These are phyloP conservation scores for Yamadazyma diospyri DNA, from an alignment of 1,139 yeast genomes.

Conservation along the genomic window DNA sequence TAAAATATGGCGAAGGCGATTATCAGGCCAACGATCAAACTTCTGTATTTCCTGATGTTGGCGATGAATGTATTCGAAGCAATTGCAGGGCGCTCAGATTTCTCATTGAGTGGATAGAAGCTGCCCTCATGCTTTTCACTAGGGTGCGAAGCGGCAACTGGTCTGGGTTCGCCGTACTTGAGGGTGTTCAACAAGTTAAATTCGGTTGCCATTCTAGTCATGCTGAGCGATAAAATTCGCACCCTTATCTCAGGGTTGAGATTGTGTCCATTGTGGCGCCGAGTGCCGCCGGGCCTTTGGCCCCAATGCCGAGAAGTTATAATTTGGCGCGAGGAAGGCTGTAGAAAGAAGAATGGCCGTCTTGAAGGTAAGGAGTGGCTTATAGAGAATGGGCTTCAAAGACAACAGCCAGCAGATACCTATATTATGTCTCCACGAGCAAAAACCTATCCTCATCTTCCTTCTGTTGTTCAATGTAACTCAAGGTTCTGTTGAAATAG, in stretches of 20 bases:
- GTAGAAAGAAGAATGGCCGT: too few relatives aligned
- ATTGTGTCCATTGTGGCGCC: too few relatives aligned
- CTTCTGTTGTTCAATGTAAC: conserved; percentile 64
- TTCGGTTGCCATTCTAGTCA: conserved; percentile 7
- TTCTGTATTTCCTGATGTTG: not conserved
- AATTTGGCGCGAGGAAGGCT: too few relatives aligned
- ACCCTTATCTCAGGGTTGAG: too few relatives aligned
- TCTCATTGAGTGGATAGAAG: not conserved
- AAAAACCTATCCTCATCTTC: conserved; percentile 56
- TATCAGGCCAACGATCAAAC: not conserved
- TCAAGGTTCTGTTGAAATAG: conserved; percentile 63
- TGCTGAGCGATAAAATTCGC: too few relatives aligned
- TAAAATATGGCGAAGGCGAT: not conserved
- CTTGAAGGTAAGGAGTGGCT: too few relatives aligned
- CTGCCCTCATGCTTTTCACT: not conserved
- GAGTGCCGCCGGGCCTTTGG: too few relatives aligned
- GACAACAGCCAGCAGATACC: too few relatives aligned
- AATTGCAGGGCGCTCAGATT: not conserved
- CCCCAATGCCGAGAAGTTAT: too few relatives aligned
- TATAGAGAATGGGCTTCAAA: not conserved
- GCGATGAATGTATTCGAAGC: not conserved
- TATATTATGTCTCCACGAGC: too few relatives aligned
- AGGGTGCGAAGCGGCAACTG: not conserved
- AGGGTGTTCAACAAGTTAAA: conserved; percentile 7
- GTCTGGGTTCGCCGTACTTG: conserved; percentile 6